Conservation (phyloP, 441 rosid genomes). For the Breynia disticha region DNA sequence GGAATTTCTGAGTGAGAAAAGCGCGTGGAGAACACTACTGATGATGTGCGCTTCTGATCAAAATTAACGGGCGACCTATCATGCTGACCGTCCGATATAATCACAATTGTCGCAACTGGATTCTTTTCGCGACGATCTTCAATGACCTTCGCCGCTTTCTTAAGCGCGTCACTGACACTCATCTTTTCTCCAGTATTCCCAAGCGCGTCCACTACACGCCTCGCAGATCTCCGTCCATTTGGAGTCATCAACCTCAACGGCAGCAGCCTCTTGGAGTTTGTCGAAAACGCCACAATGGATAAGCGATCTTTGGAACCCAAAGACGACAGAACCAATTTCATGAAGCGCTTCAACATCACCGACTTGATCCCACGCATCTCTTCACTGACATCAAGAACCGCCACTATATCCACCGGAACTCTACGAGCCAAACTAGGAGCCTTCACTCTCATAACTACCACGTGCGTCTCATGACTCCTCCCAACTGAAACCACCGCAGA, state of each 20-base stretch:
- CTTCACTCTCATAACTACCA: conserved; percentile 48
- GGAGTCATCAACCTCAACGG: conserved; percentile 63
- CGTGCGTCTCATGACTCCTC: conserved; percentile 42
- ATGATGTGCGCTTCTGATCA: conserved; percentile 24
- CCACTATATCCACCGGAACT: conserved; percentile 60
- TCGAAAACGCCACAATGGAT: conserved; percentile 69
- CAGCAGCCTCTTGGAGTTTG: conserved; percentile 54
- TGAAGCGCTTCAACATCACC: conserved; percentile 51
- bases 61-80: conserved; percentile 25
- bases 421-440: conserved; percentile 28
- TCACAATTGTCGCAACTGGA: conserved; percentile 41
- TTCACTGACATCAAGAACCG: conserved; percentile 62
- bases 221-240: conserved; percentile 52
- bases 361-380: conserved; percentile 31
- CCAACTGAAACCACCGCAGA: conserved; percentile 56
- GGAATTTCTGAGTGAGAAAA: conserved; percentile 33
- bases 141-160: conserved; percentile 77
- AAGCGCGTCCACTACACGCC: conserved; percentile 58
- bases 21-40: conserved; percentile 46
- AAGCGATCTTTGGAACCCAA: conserved; percentile 62
- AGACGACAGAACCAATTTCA: conserved; percentile 49
- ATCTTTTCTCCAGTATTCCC: conserved; percentile 45
- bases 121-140: conserved; percentile 81
- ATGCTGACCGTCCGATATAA: conserved; percentile 47
- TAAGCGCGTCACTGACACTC: conserved; percentile 62